Evolutionary conservation across 1,284 basidiomycete genomes (phyloP).

Genomic region (Ustilago cynodontis): DNA sequence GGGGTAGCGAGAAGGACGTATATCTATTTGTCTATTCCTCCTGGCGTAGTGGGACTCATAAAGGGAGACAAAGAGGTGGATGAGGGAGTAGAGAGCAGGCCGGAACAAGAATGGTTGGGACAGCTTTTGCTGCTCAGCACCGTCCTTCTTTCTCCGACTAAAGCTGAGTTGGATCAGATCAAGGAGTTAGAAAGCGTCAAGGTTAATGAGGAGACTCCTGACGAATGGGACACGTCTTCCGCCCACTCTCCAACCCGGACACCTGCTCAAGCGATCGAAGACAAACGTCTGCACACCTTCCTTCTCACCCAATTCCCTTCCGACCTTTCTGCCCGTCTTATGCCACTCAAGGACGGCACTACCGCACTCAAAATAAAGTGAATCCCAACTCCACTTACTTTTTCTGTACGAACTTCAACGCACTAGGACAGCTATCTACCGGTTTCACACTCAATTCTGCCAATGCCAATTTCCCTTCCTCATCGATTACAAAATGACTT

Average conservation of each 20-base stretch:
- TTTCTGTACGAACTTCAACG: slow-evolving; percentile 28
- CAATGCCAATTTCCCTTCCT: slow-evolving; percentile 50
- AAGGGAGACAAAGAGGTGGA: not conserved
- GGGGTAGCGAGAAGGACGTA: slow-evolving; percentile 30
- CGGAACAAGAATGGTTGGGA: slow-evolving; percentile 1
- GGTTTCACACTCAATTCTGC: slow-evolving; percentile 58
- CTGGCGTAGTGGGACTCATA: not conserved
- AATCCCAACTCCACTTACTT: not conserved
- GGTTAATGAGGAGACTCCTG: slow-evolving; percentile 1
- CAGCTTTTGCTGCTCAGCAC: slow-evolving; percentile 23
- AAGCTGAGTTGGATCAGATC: not conserved
- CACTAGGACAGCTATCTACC: slow-evolving; percentile 38
- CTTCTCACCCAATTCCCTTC: slow-evolving; percentile 9
- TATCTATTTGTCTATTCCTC: slow-evolving; percentile 34
- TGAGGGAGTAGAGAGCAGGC: not conserved
- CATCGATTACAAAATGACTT: slow-evolving; percentile 64
- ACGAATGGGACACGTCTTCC: slow-evolving; percentile 20
- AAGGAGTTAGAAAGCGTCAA: not conserved
- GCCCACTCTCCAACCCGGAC: not conserved
- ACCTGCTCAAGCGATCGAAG: not conserved
- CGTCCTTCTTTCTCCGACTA: not conserved
- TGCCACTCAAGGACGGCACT: slow-evolving; percentile 8
- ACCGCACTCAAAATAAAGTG: slow-evolving; percentile 29
- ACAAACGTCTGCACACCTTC: slow-evolving; percentile 18
- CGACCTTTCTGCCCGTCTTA: slow-evolving; percentile 14